Evolutionary conservation across 225 moss, liverwort and hornwort species (phyloP), one percentile per base, ranked within the genome.

Genomic region (Thuidium tamariscinum): DNA sequence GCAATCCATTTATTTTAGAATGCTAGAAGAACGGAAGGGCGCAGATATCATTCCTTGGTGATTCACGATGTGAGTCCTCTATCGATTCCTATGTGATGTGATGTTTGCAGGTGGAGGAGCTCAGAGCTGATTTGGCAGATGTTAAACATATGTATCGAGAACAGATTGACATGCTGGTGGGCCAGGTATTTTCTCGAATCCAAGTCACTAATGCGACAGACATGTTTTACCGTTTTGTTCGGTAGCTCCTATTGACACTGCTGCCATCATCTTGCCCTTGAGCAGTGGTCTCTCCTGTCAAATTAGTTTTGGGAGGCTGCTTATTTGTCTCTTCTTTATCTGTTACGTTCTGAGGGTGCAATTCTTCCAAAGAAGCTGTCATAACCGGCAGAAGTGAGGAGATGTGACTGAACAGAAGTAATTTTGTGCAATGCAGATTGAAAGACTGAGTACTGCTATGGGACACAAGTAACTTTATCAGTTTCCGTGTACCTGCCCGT

Each of bases 81-180:
- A 80, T 83, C 46, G 44, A 76, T 54, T 75, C 44, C 19, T 55
- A 63, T 72, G 22, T 81, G 39, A 48, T 86, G 15, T 68, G 82
- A 44, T 57, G 51, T 88, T 72, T 89, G 79, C 91, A 99, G 98
- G 98, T 99, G 63, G 97, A 99, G 93, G 99, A 99, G 86, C 96
- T 99, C 64, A 97, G 92, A 93, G 99, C 99, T 57, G 99, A 99
- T 89, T 91, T 99, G 86, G 94, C 95, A 79, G 99, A 99, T 92
- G 96, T 99, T 44, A 99, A 99, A 82, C 96, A 95, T 70, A 99
- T 99, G 99, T 97, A 99, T 87, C 95, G 99, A 79, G 99, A 99
- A 91, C 99, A 99, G 88, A 99, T 99, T 90, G 97, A 97, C 84
- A 92, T 97, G 94, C 92, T 99, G 81, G 99, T 99, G 69, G 91